These are phyloP conservation scores for Barbatosphaeria neglecta DNA, from an alignment of 495 filamentous ascomycete species.

Conservation along the genomic window DNA sequence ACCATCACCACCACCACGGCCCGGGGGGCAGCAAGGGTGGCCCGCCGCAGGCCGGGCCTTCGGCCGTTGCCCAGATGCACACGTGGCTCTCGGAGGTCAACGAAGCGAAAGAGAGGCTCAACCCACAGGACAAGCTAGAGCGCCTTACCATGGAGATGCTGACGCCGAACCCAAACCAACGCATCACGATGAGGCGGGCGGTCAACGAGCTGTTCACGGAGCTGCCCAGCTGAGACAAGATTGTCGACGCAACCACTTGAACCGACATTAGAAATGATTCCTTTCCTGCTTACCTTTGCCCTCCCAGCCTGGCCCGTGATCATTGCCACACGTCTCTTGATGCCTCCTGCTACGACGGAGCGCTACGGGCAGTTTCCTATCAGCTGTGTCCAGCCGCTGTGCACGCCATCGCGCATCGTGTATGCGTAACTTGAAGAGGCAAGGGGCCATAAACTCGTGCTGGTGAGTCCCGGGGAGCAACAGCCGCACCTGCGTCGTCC, in stretches of 20 bases:
- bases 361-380: too few relatives aligned
- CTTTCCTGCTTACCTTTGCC: background rate
- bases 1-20: too few relatives aligned
- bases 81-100: constrained; percentile 33
- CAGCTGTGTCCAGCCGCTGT: too few relatives aligned
- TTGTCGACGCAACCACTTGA: background rate
- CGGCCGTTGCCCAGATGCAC: constrained; percentile 31
- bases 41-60: background rate
- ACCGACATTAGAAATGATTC: background rate
- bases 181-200: constrained; percentile 30
- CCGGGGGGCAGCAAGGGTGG: background rate
- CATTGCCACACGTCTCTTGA: too few relatives aligned
- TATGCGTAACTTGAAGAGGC: too few relatives aligned
- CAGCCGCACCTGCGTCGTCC: too few relatives aligned
- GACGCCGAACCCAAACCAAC: constrained; percentile 26
- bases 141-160: constrained; percentile 33
- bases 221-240: constrained; percentile 3
- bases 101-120: constrained; percentile 21
- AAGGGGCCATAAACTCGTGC: too few relatives aligned
- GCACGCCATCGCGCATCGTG: too few relatives aligned
- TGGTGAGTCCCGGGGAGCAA: too few relatives aligned
- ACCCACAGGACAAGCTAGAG: constrained; percentile 27
- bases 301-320: too few relatives aligned
- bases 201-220: constrained; percentile 22
- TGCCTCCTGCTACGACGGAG: too few relatives aligned